A percentile compares a stretch with the other conserved stretches of the same genome.
These are phyloP conservation scores for Sugiyamaella paludigena DNA, from an alignment of 1,139 yeast species.

Conservation along the genomic window DNA sequence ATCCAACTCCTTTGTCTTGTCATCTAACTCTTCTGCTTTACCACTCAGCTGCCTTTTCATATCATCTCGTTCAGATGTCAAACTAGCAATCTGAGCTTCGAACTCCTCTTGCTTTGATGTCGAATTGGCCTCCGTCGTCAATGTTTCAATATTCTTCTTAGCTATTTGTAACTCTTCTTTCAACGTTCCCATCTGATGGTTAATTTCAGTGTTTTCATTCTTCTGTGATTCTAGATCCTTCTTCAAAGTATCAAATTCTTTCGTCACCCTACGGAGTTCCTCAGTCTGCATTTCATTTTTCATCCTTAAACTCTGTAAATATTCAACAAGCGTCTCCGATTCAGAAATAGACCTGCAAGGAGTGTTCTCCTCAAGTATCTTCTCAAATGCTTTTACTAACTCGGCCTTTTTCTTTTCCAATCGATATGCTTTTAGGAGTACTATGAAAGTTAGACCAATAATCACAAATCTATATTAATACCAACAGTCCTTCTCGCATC, in stretches of 20 bases:
- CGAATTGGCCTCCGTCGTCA: slow-evolving; percentile 1
- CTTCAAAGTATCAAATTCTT: slow-evolving; percentile 32
- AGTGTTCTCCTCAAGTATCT: slow-evolving; percentile 70
- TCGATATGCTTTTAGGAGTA: slow-evolving; percentile 75
- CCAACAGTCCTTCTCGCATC: too few relatives aligned
- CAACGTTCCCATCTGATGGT: slow-evolving; percentile 20
- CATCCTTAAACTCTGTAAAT: slow-evolving; percentile 59
- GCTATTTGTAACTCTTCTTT: slow-evolving; percentile 7
- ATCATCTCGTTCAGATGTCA: background rate
- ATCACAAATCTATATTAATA: background rate
- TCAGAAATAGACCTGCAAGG: slow-evolving; percentile 78
- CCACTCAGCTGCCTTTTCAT: background rate
- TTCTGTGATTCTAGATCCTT: slow-evolving; percentile 17
- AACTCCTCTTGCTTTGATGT: background rate
- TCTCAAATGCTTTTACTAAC: slow-evolving; percentile 65
- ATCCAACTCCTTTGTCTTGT: background rate
- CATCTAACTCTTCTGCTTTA: background rate
- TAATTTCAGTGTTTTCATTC: slow-evolving; percentile 8
- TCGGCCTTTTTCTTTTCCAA: slow-evolving; percentile 68
- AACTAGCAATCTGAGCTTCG: background rate
- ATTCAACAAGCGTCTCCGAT: slow-evolving; percentile 64
- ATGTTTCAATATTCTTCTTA: slow-evolving; percentile 1
- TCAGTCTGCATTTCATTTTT: slow-evolving; percentile 58
- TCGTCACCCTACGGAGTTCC: slow-evolving; percentile 48
- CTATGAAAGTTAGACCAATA: slow-evolving; percentile 13